Conservation (phyloP, 352 stramenopile species). For the Pythium aristosporum region DNA sequence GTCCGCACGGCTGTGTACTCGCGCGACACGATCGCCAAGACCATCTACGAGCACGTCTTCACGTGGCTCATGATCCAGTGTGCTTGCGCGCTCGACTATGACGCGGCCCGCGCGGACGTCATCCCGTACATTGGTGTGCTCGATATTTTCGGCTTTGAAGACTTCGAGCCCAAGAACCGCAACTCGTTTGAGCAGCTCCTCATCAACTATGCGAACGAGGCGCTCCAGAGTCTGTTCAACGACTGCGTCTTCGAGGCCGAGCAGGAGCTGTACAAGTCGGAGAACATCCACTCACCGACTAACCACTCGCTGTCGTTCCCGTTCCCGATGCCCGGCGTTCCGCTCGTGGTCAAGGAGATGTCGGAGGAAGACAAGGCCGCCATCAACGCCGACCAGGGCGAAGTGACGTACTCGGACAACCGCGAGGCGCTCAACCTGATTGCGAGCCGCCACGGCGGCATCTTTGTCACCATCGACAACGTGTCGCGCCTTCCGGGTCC, state of each 20-base stretch:
- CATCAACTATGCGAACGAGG: constrained; percentile 94
- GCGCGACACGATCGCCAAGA: constrained; percentile 89
- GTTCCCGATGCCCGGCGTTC: constrained; percentile 51
- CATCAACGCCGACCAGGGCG: constrained; percentile 39
- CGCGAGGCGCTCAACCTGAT: constrained; percentile 85
- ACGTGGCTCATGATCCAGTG: constrained; percentile 88
- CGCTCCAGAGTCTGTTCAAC: constrained; percentile 90
- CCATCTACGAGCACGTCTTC: constrained; percentile 88
- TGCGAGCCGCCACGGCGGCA: constrained; percentile 71
- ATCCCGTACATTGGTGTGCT: constrained; percentile 89
- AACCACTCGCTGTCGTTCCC: constrained; percentile 83
- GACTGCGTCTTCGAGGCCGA: constrained; percentile 85
- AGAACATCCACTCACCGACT: constrained; percentile 81
- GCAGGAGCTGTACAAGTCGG: constrained; percentile 78
- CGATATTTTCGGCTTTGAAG: constrained; percentile 93
- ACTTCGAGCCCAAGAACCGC: constrained; percentile 85
- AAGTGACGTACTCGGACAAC: constrained; percentile 83
- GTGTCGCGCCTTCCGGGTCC: constrained; percentile 80
- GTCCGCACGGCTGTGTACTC: constrained; percentile 72
- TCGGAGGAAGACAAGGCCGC: constrained; percentile 40
- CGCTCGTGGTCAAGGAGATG: constrained; percentile 33
- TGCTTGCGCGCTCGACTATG: constrained; percentile 72
- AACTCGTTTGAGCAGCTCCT: constrained; percentile 92
- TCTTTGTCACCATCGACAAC: constrained; percentile 87
- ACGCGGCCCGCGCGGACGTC: constrained; percentile 77